Evolutionary conservation across 768 basidiomycete genomes (phyloP), one percentile per base, ranked within the genome.

Genomic region (Suillus weaverae): DNA sequence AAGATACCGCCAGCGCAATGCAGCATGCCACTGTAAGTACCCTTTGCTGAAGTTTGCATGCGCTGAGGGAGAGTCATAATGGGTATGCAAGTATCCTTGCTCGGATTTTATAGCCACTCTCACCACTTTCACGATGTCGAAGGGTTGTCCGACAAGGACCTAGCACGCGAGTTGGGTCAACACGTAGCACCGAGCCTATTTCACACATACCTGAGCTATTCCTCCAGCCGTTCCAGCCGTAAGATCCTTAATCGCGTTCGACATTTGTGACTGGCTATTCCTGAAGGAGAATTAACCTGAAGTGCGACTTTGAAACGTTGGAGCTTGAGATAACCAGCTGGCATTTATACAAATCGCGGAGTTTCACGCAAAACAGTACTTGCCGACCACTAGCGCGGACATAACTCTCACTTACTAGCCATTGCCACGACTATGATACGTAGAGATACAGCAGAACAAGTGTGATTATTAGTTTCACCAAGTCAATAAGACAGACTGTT

Each of bases 61-160:
- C 95, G 88, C 94, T 95, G 73, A 66, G 39, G 64, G 62, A 61
- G 32, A 62, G 39, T 64, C 64, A 68, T 62, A 59, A 60, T 66
- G 59, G 60, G 68, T 33, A 60, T 65, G 53, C 66, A 69, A n/a
- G 65, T 20, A 38, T 30, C 26, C 43, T 51, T 8, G n/a, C 22
- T 26, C 48, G 60, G 16, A 64, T 33, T 8, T 62, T 41, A 62
- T 14, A 41, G 16, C 39, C 22, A 59, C 41, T 86, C 91, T 74
- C 73, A 94, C 93, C 79, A 95, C 93, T 89, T 97, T 97, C 80
- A 95, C 92, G 68, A 97, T 95, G 77, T 98, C 95, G 77, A 98
- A 98, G 14, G 95, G 95, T 76, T 97, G 93, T 56, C 94, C 94
- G 55, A 95, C 93, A 54, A 95, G 82, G 65, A 94, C 91, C 91